Conservation (phyloP, 768 basidiomycete genomes). For the Pisolithus microcarpus region DNA sequence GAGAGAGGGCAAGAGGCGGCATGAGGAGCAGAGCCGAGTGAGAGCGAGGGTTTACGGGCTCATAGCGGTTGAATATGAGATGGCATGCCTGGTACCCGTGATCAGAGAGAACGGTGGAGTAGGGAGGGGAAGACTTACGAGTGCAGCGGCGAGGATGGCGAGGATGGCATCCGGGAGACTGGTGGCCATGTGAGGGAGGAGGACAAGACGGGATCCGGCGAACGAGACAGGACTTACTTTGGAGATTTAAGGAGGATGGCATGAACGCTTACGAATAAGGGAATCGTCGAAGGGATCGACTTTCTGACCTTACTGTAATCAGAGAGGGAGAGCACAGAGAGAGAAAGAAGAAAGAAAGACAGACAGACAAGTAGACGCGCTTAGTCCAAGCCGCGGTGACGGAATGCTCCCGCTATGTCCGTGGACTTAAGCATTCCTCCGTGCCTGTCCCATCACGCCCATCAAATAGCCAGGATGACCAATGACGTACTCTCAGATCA, state of each 20-base stretch:
- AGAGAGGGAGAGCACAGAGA: constrained; percentile 5
- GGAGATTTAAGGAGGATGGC: constrained; percentile 18
- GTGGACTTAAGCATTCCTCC: constrained; percentile 34
- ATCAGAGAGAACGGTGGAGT: not conserved
- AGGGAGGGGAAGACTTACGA: constrained; percentile 12
- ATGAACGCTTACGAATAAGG: constrained; percentile 25
- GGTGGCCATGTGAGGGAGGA: constrained; percentile 9
- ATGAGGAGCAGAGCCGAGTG: constrained; percentile 20
- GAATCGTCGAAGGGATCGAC: constrained; percentile 29
- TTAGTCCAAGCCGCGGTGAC: constrained; percentile 32
- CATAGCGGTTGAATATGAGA: constrained; percentile 26
- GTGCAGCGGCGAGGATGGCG: constrained; percentile 14
- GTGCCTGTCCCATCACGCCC: constrained; percentile 22
- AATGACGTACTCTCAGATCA: too few relatives aligned
- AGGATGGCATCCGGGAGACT: constrained; percentile 18
- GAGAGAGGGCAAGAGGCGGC: constrained; percentile 16
- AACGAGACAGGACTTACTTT: not conserved
- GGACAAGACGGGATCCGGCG: constrained; percentile 2
- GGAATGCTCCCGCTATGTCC: constrained; percentile 28
- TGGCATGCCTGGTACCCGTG: constrained; percentile 19
- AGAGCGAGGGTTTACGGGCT: constrained; percentile 21
- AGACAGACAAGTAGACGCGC: constrained; percentile 6
- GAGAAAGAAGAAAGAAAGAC: too few relatives aligned
- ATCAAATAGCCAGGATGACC: too few relatives aligned
- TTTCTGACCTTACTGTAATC: constrained; percentile 30